Evolutionary conservation across 257 asterid species (phyloP), one percentile per base, ranked within the genome.

Genomic region (Scutellaria galericulata): DNA sequence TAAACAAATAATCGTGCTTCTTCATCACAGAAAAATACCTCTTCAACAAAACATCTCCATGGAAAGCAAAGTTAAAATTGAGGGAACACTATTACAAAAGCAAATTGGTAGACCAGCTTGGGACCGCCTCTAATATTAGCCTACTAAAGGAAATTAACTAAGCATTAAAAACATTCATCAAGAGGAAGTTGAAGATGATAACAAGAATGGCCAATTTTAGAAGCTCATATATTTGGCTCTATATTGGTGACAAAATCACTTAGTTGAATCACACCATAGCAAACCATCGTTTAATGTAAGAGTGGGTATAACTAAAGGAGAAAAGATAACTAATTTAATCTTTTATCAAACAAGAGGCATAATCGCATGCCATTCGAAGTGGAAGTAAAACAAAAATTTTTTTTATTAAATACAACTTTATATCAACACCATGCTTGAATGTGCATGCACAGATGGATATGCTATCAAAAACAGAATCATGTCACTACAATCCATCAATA

Each of bases 101-200:
- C 56, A 51, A 58, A 20, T 41, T 42, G 45, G 20, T 63, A 53
- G 37, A 45, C 54, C 60, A 59, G 45, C 55, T 13, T 18, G 68
- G 45, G 39, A 22, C 31, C 41, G 9, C 39, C 51, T 50, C 59
- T 15, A 44, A 45, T 54, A 65, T 11, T 50, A 20, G 50, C 53
- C 55, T 20, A 59, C 59, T 45, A 12, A 22, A 52, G 39, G 45
- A 66, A 13, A 41, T 58, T 24, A 44, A 14, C 51, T 45, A 77
- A 48, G 75, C 59, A 69, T 7, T 62, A 9, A 69, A 64, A 39
- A 27, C 44, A 75, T 70, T 60, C 39, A 47, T 50, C 57, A 68
- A 42, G 52, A 22, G 70, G 71, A 60, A 66, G 37, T 58, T 20
- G 27, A 24, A 61, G 52, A 66, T 11, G 9, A 55, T 42, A 50